Evolutionary conservation across 306 rosid species (phyloP), one percentile per base, ranked within the genome.

Genomic region (Mimosa pudica): DNA sequence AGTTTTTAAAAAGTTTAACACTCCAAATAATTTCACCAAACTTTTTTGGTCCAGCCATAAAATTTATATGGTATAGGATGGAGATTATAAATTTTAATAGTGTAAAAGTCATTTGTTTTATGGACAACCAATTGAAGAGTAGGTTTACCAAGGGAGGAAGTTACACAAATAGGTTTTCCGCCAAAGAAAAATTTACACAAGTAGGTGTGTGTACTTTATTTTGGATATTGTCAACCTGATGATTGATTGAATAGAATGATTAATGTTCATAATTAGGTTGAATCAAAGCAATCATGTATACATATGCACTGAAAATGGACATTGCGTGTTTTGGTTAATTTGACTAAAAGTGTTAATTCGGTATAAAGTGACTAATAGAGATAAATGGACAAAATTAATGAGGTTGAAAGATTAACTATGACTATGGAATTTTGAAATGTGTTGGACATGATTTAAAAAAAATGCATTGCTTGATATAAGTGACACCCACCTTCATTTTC

Each of bases 401-500:
- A 82, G 38, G 76, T 32, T 63, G 60, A 79, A 79, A 83, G 85
- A 69, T 71, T 2, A 38, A 5, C 42, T 85, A 57, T 49, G 64
- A 5, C 42, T 85, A 57, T 49, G 64, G 51, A 81, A 75, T 55
- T 48, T 2, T 10, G 10, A 60, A 24, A 33, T 77, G 87, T 83
- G 30, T 57, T 82, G 42, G 78, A 83, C 79, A 69, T 18, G 30
- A 54, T 17, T 17, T 52, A 77, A 65, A 51, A 70, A 77, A 65
- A 7, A 3, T 79, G 20, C 80, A 57, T 81, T 86, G 75, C 84
- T 80, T 66, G 68, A 80, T 48, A 70, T 48, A 70, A 57, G 57
- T 17, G 65, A 75, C 58, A 82, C 49, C 87, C 61, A 85, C 74
- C 77, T 33, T 79, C 54, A 75, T 18, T 83, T 88, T 88, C 89